Conservation (phyloP, 805 yeast species). For the Maudiozyma barnettii region DNA sequence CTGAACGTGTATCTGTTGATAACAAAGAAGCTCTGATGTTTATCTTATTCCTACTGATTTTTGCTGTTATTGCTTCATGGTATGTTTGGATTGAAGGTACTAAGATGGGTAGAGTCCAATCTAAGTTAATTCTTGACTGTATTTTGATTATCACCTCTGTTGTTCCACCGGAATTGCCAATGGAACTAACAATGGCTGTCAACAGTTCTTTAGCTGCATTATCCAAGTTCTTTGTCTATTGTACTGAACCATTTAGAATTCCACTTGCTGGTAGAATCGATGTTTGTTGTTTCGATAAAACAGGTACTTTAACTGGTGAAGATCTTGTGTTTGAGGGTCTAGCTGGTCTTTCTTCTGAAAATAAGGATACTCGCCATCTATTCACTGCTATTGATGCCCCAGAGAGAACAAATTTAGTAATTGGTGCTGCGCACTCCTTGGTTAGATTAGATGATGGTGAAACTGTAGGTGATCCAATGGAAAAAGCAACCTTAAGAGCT, state of each 20-base stretch:
- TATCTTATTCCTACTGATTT: conserved; percentile 77
- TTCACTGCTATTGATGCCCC: conserved; percentile 54
- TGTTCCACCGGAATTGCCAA: conserved; percentile 97
- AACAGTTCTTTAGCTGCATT: conserved; percentile 83
- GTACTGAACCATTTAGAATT: conserved; percentile 97
- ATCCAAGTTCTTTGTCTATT: conserved; percentile 79
- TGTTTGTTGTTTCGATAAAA: conserved; percentile 96
- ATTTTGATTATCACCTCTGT: conserved; percentile 92
- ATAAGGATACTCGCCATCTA: conserved; percentile 45
- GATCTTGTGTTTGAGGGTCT: conserved; percentile 93
- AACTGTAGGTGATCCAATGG: conserved; percentile 98
- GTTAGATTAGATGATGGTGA: conserved; percentile 94
- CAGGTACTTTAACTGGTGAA: conserved; percentile 96
- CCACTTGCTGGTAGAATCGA: conserved; percentile 97
- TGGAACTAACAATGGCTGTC: conserved; percentile 98
- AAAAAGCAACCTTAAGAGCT: conserved; percentile 85
- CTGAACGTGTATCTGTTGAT: conserved; percentile 94
- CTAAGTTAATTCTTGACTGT: conserved; percentile 90
- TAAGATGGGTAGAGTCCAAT: conserved; percentile 87
- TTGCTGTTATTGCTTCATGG: conserved; percentile 93
- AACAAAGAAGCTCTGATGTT: conserved; percentile 90
- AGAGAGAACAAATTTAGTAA: conserved; percentile 52
- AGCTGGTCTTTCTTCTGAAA: conserved; percentile 57
- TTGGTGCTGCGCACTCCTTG: conserved; percentile 94
- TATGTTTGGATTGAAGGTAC: conserved; percentile 98